These are phyloP conservation scores for Hawksworthiomyces lignivorus DNA, from an alignment of 2,329 filamentous ascomycete species.

Conservation along the genomic window DNA sequence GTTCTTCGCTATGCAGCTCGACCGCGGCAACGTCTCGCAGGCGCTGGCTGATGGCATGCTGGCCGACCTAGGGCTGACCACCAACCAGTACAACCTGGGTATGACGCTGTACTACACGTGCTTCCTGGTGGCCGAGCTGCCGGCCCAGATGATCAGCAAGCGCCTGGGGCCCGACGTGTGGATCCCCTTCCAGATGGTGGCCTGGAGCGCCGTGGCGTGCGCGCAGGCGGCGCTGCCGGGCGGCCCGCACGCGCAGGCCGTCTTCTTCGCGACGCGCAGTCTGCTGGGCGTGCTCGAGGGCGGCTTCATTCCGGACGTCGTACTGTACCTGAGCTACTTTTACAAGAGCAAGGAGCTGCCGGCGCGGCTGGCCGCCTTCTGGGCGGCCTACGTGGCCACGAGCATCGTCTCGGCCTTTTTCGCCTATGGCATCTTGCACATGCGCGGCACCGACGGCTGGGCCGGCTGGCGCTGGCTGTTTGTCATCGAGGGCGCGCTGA, in stretches of 20 bases:
- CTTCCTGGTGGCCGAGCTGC: conserved; percentile 50
- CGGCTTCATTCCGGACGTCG: conserved; percentile 25
- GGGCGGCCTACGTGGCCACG: conserved; percentile 22
- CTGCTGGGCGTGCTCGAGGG: conserved; percentile 24
- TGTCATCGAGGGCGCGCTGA: conserved; percentile 44
- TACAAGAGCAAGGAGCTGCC: conserved; percentile 25
- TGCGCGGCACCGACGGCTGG: conserved; percentile 26
- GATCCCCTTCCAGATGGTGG: conserved; percentile 27
- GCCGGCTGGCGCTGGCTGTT: conserved; percentile 39
- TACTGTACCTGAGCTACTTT: conserved; percentile 28
- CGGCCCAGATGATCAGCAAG: conserved; percentile 55
- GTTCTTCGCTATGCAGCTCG: conserved; percentile 29
- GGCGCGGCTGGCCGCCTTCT: conserved; percentile 26
- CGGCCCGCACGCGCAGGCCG: conserved; percentile 18
- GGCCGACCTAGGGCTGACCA: conserved; percentile 22
- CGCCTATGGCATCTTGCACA: conserved; percentile 27
- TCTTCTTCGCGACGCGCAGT: conserved; percentile 20
- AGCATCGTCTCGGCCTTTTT: conserved; percentile 26
- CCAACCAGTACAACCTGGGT: conserved; percentile 43
- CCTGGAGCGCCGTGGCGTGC: conserved; percentile 24
- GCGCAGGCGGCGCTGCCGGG: conserved; percentile 23
- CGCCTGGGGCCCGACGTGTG: conserved; percentile 29
- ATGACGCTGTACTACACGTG: conserved; percentile 45
- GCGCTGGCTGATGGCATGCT: conserved; percentile 29
- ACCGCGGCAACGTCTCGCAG: conserved; percentile 28